Evolutionary conservation across 2,329 filamentous ascomycete genomes (phyloP).

Genomic region (Dactylella cylindrospora): DNA sequence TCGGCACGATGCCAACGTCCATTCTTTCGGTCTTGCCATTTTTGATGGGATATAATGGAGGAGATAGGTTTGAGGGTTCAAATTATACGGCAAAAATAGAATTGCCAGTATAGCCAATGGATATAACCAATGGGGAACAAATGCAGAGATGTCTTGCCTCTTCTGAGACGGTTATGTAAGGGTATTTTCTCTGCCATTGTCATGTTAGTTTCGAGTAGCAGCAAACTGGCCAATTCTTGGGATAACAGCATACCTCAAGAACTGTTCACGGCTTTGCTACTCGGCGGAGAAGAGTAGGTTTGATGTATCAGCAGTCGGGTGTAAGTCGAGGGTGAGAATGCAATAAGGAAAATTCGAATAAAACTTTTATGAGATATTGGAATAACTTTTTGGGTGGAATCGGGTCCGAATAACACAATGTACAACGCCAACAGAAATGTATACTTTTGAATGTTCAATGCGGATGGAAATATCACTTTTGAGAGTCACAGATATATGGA

Average conservation of each 20-base stretch:
- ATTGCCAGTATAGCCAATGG: conserved; percentile 9
- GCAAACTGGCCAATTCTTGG: conserved; percentile 42
- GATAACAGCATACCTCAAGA: conserved; percentile 45
- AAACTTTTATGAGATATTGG: conserved; percentile 12
- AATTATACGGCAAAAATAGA: too few species aligned
- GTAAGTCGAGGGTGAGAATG: conserved; percentile 3
- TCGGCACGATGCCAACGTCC: conserved; percentile 38
- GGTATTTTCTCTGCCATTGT: conserved; percentile 33
- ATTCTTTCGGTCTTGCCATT: conserved; percentile 42
- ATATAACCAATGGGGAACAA: conserved; percentile 3
- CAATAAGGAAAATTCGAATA: not conserved
- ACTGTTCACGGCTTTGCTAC: conserved; percentile 41
- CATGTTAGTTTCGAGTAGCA: conserved; percentile 44
- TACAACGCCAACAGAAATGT: conserved; percentile 38
- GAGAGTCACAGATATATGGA: conserved; percentile 20
- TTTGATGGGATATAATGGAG: conserved; percentile 3
- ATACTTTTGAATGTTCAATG: conserved; percentile 37
- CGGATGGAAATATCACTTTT: conserved; percentile 32
- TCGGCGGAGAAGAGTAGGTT: conserved; percentile 23
- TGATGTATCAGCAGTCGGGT: conserved; percentile 15
- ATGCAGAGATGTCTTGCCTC: conserved; percentile 11
- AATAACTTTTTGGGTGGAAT: conserved; percentile 30
- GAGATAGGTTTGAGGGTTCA: too few species aligned
- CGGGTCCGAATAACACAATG: conserved; percentile 18
- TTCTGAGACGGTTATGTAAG: conserved; percentile 14